Evolutionary conservation across 1,284 basidiomycete genomes (phyloP), one percentile per base, ranked within the genome.

Genomic region (Phellinidium pouzarii): DNA sequence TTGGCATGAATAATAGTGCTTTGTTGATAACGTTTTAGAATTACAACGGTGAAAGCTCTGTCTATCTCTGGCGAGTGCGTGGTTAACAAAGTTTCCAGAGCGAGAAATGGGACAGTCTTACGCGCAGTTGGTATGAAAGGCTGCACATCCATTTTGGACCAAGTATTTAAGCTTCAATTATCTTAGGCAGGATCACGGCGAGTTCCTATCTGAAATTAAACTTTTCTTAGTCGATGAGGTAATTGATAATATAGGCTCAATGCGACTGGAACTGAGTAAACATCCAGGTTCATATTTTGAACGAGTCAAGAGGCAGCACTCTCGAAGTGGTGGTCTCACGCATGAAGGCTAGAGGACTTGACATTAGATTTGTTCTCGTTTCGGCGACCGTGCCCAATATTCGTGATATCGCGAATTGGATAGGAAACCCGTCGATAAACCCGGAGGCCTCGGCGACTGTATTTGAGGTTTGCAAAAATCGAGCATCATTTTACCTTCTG

Each of bases 351-450:
- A 79, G 80, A 3, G 82, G 80, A n/a, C 71, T 73, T 1, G 68
- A 71, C 1, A 81, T 91, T 19, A 82, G 94, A 4, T 91, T 97
- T 63, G 71, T 97, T 25, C 80, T 95, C 4, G 81, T 97, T 25
- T 95, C 93, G 0, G 95, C 95, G 1, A 97, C 95, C 0, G 87
- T 93, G 8, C 95, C 95, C 0, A 99, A 99, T 61, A 87, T 94
- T 49, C 73, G 80, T 37, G 95, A 99, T 62, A 82, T 99, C 23
- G 93, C 93, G 0, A 67, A 72, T 44, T 98, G 94, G 95, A 83
- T 98, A 47, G 86, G 87, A n/a, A 65, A 67, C 56, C 70, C 69
- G 27, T 60, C 61, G 27, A 63, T 61, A 20, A 67, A 69, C 50
- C 68, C 69, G 1, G 74, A 40, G 12, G 31, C 31, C 17, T 36